Base-by-base conservation (phyloP, 2,329 filamentous ascomycete genomes). In the Fusarium avenaceum region DNA sequence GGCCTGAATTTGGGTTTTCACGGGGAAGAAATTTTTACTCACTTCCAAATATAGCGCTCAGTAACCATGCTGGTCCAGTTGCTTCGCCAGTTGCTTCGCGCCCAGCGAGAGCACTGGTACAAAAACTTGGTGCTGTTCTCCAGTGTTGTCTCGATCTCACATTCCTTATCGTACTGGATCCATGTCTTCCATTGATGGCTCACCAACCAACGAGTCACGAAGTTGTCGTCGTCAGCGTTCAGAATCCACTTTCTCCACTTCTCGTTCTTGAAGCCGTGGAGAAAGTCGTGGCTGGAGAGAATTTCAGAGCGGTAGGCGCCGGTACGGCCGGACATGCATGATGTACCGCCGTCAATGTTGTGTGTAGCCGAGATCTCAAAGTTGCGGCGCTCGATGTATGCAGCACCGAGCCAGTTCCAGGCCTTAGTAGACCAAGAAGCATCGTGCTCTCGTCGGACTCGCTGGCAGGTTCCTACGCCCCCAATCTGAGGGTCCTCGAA, bases 221-320 rank as follows among this genome's bases (percentile, higher is more conserved):
- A 98, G 81, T 98, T 98, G 84, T 98, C 95, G 79, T 98, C 95
- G 79, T 98, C 95, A 26, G 95, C 94, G 76, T 97, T 97, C 64
- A 98, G 86, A 75, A 94, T 94, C 81, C 91, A 97, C 74, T 91
- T 89, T 48, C 91, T 87, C 93, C 93, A 97, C 72, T 91, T 91
- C 81, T 98, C 95, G 56, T 94, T 93, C 71, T 92, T 94, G 83
- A 98, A 97, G 45, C 90, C 92, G 69, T 94, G 87, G 42, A 94
- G 89, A 79, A 98, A 98, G 52, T 91, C 89, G 62, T 91, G 89
- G 77, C 94, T 93, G 73, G 93, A 90, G 26, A 98, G 84, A 67
- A 98, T 97, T 76, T 92, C 89, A 11, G 93, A 93, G 47, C 93
- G 91, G 81, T 98, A 97, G 44, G 94, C 94, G 53, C 95, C 94